Base-by-base conservation (phyloP, 2,329 filamentous ascomycete species). In the Knufia petricola region DNA sequence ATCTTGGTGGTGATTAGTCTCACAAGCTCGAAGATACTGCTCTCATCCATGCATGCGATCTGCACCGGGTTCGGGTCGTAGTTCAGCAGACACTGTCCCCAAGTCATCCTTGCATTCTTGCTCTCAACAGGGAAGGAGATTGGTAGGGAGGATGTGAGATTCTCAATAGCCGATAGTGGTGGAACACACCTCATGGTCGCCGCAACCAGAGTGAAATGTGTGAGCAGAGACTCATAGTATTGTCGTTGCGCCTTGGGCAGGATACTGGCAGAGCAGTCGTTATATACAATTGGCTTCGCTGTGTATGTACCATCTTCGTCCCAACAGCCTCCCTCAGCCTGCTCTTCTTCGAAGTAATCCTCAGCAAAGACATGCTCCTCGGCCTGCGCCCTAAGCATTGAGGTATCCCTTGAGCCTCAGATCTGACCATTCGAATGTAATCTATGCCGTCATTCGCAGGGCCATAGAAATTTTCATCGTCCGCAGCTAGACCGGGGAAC, bases 281-380 rank as follows among this genome's bases (percentile, higher is more conserved):
- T 53, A 28, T 65, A 59, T 23, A 62, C 52, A 4, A 72, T 67
- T 0, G 78, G 74, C 2, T 75, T 71, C 3, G 81, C 84, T 20
- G 83, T 78, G 63, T 87, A 95, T 31, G 86, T 84, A 42, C 87
- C 88, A 57, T 94, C 85, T 13, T 80, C 70, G 48, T 76, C 67
- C 41, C 42, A 50, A 17, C 47, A 50, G 9, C 48, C 48, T 2
- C 41, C 30, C 10, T 49, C 44, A 31, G 39, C 20, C 26, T 45
- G 31, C 10, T 50, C 20, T 23, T 28, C 49, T 4, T 37, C 23
- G 3, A 8, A n/a, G 21, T 4, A n/a, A 12, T 15, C 42, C 21
- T 24, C 37, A 37, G 20, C 30, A 6, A 6, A 4, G 13, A 41
- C 53, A 48, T 28, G 49, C 44, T 43, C 21, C 21, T 49, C 49